Evolutionary conservation across 306 rosid genomes (phyloP), one percentile per base, ranked within the genome.

Genomic region (Vigna unguiculata): DNA sequence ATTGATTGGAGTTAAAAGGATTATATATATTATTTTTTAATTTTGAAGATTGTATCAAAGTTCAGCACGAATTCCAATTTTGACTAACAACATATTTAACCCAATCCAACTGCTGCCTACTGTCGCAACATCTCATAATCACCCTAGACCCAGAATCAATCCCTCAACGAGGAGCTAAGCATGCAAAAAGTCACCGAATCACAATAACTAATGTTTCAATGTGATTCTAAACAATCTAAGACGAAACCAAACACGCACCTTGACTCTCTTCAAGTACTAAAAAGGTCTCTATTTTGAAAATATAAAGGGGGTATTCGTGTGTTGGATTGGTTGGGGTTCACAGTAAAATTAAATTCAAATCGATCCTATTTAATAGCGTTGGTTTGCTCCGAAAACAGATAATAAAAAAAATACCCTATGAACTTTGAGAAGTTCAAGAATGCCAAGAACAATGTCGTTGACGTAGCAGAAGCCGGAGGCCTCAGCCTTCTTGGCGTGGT

Each of bases 381-480:
- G 15, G 15, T 21, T 54, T 9, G 59, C 6, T 3, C 4, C 1
- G 14, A 53, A 22, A 55, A 22, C 2, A 9, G 32, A 24, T 24
- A 15, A 22, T 28, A 4, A 16, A 41, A n/a, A n/a, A 17, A 46
- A 9, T 87, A 93, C 97, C 96, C 80, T 89, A 68, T 90, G 93
- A 83, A 83, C 85, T 79, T 93, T 93, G 72, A 93, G 97, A 10
- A 93, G 96, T 88, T 93, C 97, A 1, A 93, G 94, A 72, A 93
- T 90, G 9, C 96, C 97, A 0, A 93, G 90, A 1, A 93, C 97
- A 57, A 93, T 93, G 61, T 93, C 97, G 19, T 93, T 93, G 43
- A 93, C 96, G 30, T 93, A 93, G 57, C 97, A 92, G 34, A 93
- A 93, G 0, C 97, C 97, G 5, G 97, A 93, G 6, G 97, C 97